A percentile compares a stretch with the other conserved stretches of the same genome.
Conservation (phyloP, 1,139 yeast genomes). For the Magnusiomyces paraingens region DNA sequence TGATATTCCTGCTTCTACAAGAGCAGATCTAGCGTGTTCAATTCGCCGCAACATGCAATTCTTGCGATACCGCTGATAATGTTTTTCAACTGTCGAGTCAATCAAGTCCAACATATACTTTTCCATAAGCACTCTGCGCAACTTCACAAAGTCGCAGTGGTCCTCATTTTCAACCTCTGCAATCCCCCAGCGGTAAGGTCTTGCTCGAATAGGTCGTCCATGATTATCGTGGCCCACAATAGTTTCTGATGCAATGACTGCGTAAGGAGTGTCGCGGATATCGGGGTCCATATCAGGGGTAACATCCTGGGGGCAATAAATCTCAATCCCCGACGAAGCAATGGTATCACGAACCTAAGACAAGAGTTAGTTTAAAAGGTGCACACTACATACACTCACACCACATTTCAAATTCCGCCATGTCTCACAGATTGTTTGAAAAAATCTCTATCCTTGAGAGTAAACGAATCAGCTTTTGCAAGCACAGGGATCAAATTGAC, state of each 20-base stretch:
- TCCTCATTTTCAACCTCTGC: constrained; percentile 60
- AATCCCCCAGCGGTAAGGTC: constrained; percentile 68
- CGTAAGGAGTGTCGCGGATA: constrained; percentile 45
- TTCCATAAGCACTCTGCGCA: constrained; percentile 57
- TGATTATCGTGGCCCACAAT: constrained; percentile 26
- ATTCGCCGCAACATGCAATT: constrained; percentile 62
- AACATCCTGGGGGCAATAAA: constrained; percentile 51
- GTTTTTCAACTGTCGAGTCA: constrained; percentile 72
- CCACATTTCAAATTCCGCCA: background rate
- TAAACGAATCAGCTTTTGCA: constrained; percentile 66
- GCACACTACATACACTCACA: background rate
- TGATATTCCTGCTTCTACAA: constrained; percentile 31
- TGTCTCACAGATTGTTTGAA: constrained; percentile 37
- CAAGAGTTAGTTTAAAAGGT: background rate
- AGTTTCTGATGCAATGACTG: constrained; percentile 48
- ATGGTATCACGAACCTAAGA: constrained; percentile 40
- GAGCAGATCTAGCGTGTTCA: constrained; percentile 49
- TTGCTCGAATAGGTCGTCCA: constrained; percentile 48
- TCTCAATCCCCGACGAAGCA: constrained; percentile 43
- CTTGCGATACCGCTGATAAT: constrained; percentile 73
- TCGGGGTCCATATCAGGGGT: constrained; percentile 20
- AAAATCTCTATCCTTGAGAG: constrained; percentile 32
- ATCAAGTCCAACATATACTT: constrained; percentile 69
- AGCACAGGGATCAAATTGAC: constrained; percentile 74
- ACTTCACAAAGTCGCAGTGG: constrained; percentile 57